Evolutionary conservation across 1,284 basidiomycete species (phyloP), one percentile per base, ranked within the genome.

Genomic region (Pascua sp.): DNA sequence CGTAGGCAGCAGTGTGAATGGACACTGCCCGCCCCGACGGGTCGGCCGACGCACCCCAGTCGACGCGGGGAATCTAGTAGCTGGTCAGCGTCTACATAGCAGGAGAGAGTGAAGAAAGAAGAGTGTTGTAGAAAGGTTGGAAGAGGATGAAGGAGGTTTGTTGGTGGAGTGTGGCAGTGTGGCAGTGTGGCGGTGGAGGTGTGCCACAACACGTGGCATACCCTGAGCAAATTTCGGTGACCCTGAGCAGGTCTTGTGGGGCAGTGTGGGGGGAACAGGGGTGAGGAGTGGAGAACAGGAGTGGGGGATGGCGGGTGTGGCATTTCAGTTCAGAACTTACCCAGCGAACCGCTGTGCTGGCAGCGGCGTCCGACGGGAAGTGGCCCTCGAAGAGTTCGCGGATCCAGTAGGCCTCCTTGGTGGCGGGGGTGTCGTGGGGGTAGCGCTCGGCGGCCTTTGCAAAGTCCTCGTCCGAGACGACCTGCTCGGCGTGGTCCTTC

Each of bases 381-480:
- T 72, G 75, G 85, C 87, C 80, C 76, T 98, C 91, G 72, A 99
- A 99, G 61, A 93, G 83, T 62, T 98, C 90, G 58, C 94, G 86
- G 75, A 98, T 91, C 75, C 85, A 88, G 79, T 97, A 98, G 0
- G 90, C 96, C 79, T 99, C 96, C 78, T 98, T 98, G 36, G 96
- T 98, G 68, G 94, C 91, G 11, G 95, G 95, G 1, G 89, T 89
- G 70, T 88, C 88, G 56, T 83, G 77, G 8, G 89, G 80, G 86
- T 89, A 98, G 59, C 91, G 84, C 71, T 89, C 83, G 8, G 81
- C 81, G 18, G 89, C 83, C 68, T 87, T 84, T 24, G 84, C 84
- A 67, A 97, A 90, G 57, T 83, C 83, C 56, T 90, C 90, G 75
- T 98, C 93, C 13, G 89, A 86, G 51, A 98, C 84, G 49, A 81